A percentile compares a stretch with the other conserved stretches of the same genome.
Conservation (phyloP, 495 filamentous ascomycete species). For the Talaromyces adpressus region DNA sequence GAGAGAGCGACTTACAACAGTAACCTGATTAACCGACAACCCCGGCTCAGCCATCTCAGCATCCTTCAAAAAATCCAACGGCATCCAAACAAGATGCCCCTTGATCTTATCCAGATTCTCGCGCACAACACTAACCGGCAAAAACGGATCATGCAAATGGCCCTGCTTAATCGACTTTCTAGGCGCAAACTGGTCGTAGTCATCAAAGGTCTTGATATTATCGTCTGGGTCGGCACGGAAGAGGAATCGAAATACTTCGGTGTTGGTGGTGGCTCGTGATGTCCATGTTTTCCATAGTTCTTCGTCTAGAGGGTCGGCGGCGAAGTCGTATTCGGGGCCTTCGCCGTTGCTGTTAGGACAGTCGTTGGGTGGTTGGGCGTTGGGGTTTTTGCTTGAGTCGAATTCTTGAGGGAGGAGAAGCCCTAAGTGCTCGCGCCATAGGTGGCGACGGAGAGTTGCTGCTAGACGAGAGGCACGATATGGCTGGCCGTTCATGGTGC, state of each 20-base stretch:
- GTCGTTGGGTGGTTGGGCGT: conserved; percentile 73
- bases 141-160: conserved; percentile 74
- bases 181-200: conserved; percentile 75
- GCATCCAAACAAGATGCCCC: conserved; percentile 96
- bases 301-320: conserved; percentile 75
- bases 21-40: conserved; percentile 63
- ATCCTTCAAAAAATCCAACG: conserved; percentile 75
- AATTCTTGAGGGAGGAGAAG: conserved; percentile 67
- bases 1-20: conserved; percentile 45
- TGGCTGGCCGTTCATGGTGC: conserved; percentile 68
- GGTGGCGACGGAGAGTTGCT: conserved; percentile 70
- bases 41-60: conserved; percentile 90
- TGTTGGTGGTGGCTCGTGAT: conserved; percentile 66
- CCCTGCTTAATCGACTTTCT: conserved; percentile 63
- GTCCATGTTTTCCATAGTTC: conserved; percentile 84
- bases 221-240: conserved; percentile 95
- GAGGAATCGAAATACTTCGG: conserved; percentile 72
- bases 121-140: conserved; percentile 61
- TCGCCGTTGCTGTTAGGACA: conserved; percentile 63
- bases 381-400: conserved; percentile 64
- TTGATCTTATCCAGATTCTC: conserved; percentile 69
- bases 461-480: conserved; percentile 72
- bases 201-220: conserved; percentile 76
- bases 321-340: conserved; percentile 62
- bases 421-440: conserved; percentile 93